Evolutionary conservation across 1,284 basidiomycete genomes (phyloP).

Genomic region (Marasmius oreades): DNA sequence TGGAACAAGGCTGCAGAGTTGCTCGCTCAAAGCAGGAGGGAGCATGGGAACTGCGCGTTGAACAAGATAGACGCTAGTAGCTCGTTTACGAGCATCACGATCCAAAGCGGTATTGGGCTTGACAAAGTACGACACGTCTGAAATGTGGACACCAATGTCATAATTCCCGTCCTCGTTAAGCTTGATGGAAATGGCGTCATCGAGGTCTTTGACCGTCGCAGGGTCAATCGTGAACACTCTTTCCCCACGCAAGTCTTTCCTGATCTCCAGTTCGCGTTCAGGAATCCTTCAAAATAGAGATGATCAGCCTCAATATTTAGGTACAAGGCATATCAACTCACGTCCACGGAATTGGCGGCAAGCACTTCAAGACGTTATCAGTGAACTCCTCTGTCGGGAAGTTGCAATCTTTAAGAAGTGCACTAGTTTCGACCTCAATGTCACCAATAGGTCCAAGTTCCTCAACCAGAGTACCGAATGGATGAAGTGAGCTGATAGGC

Average conservation of each 20-base stretch:
- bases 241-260: conserved; percentile 83
- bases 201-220: conserved; percentile 84
- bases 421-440: conserved; percentile 96
- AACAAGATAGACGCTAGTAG: conserved; percentile 94
- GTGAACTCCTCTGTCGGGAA: conserved; percentile 94
- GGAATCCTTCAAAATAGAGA: conserved; percentile 72
- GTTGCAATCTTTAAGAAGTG: conserved; percentile 96
- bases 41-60: conserved; percentile 97
- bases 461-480: conserved; percentile 97
- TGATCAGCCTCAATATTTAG: conserved; percentile 9
- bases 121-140: conserved; percentile 95
- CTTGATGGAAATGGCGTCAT: conserved; percentile 91
- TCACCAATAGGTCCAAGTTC: conserved; percentile 98
- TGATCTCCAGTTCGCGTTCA: conserved; percentile 83
- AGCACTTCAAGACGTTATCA: conserved; percentile 91
- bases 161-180: conserved; percentile 87
- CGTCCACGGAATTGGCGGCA: conserved; percentile 94
- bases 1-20: conserved; percentile 89
- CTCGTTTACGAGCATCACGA: conserved; percentile 95
- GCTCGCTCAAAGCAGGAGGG: conserved; percentile 86
- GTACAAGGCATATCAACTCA: conserved; percentile 38
- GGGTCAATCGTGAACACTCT: conserved; percentile 96
- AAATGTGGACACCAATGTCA: conserved; percentile 91
- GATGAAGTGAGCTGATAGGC: conserved; percentile 95
- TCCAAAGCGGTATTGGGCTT: conserved; percentile 96